Conservation (phyloP, 768 basidiomycete species). For the Lyophyllum atratum region DNA sequence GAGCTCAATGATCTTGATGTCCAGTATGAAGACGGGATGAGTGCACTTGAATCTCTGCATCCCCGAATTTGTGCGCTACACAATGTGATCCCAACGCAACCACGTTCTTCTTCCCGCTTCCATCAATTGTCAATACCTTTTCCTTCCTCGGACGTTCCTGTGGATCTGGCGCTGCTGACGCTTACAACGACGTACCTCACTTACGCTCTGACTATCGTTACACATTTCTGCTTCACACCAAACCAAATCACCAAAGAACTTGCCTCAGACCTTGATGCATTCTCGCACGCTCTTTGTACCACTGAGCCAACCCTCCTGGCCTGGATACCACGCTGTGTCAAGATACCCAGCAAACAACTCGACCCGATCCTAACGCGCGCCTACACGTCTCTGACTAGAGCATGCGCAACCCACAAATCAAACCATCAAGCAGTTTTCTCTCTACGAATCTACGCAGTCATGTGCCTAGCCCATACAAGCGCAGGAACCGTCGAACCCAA, state of each 20-base stretch:
- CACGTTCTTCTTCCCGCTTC: constrained; percentile 11
- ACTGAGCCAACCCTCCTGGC: constrained; percentile 38
- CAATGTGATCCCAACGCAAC: constrained; percentile 12
- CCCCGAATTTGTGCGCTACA: constrained; percentile 40
- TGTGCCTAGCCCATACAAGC: constrained; percentile 47
- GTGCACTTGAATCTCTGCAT: constrained; percentile 48
- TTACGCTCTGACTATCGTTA: constrained; percentile 49
- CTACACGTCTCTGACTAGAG: constrained; percentile 56
- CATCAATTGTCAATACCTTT: constrained; percentile 47
- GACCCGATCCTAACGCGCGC: constrained; percentile 61
- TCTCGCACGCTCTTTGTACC: constrained; percentile 31
- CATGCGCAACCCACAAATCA: constrained; percentile 25
- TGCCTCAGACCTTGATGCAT: constrained; percentile 10
- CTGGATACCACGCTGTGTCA: constrained; percentile 51
- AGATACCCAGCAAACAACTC: constrained; percentile 51
- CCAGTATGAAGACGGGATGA: constrained; percentile 57
- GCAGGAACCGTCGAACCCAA: constrained; percentile 48
- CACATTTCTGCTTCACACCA: constrained; percentile 23
- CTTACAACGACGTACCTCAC: constrained; percentile 63
- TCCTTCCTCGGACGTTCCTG: constrained; percentile 28
- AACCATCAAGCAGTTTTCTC: constrained; percentile 28
- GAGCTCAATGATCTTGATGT: background rate
- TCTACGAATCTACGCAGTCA: constrained; percentile 48
- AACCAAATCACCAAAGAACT: background rate
- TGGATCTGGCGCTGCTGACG: constrained; percentile 41